Base-by-base conservation (phyloP, 139 green algal genomes). In the Chlorella sp. region DNA sequence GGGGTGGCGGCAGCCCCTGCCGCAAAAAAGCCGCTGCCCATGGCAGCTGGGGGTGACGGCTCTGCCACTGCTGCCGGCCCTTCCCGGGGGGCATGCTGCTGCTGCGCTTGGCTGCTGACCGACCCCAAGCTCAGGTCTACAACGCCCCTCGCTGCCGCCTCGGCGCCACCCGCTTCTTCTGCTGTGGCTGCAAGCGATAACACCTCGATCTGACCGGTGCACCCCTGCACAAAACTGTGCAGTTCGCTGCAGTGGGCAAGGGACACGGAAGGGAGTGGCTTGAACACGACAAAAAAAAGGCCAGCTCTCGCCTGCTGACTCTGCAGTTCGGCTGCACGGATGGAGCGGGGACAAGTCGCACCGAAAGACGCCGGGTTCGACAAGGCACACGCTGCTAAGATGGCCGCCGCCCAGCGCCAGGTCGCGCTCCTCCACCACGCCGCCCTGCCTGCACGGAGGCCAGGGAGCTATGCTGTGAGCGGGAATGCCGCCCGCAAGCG, bases 341-440 rank as follows among this genome's bases (percentile, higher is more conserved):
- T n/a, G n/a, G n/a, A n/a, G n/a, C n/a, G n/a, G n/a, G n/a, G n/a
- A n/a, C n/a, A n/a, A n/a, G n/a, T n/a, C 80, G 0, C 87, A 77
- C 0, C 96, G 84, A 84, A 97, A 99, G 45, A 81, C 79, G 7
- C 94, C 93, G 17, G 96, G 96, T 67, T 99, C 96, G 15, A 97
- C 87, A 72, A 93, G 85, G 61, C 74, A 87, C 17, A 87, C 58
- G 41, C 82, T 29, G 1, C 14, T 66, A 40, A 73, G 55, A 27
- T 43, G 23, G 14, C 46, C 40, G 61, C 61, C 61, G 67, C 40
- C 48, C 23, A 42, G 43, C 12, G 48, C 8, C 17, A 84, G 63
- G 15, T 85, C 79, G 29, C 72, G 45, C 48, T 87, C 82, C 58
- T 87, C 82, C 38, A 87, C 43, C 38, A 55, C 15, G 0, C 46